phyloP scores from a whole-genome alignment of 2,329 filamentous ascomycete genomes.

The Hymenoscyphus fructigenus region DNA sequence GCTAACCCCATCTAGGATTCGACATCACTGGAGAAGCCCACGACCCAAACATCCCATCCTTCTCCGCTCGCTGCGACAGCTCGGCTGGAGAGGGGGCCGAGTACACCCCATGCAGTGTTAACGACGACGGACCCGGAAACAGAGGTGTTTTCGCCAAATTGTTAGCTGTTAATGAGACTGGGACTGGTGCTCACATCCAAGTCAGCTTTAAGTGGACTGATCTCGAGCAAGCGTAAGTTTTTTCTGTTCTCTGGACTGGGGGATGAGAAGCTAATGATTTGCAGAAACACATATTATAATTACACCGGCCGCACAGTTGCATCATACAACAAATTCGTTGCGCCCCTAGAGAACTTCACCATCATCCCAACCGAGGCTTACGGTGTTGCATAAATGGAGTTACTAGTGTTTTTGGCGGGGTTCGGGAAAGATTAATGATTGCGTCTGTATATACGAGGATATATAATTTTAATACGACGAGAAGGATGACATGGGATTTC shows the following conservation, averaged over 20 bases:
- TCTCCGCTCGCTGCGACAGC: slow-evolving; percentile 17
- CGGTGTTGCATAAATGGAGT: too few species aligned
- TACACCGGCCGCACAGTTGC: slow-evolving; percentile 9
- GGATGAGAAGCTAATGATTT: neutral
- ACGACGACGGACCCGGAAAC: slow-evolving; percentile 11
- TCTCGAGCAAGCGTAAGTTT: slow-evolving; percentile 4
- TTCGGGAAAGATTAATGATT: too few species aligned
- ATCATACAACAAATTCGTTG: neutral
- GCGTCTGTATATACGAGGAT: too few species aligned
- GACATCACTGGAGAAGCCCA: slow-evolving; percentile 13
- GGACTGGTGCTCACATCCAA: slow-evolving; percentile 19
- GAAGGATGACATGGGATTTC: too few species aligned
- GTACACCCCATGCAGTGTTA: slow-evolving; percentile 11
- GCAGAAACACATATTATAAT: slow-evolving; percentile 12
- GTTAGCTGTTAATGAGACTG: slow-evolving; percentile 10
- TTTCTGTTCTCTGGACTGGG: neutral
- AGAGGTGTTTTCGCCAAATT: slow-evolving; percentile 15
- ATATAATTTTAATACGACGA: too few species aligned
- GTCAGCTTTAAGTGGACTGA: slow-evolving; percentile 15
- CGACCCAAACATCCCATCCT: slow-evolving; percentile 14
- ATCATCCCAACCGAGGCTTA: too few species aligned
- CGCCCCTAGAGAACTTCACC: too few species aligned
- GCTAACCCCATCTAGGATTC: slow-evolving; percentile 13
- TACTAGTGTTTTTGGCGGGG: too few species aligned
- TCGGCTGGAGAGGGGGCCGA: neutral